Evolutionary conservation across 75 land plant genomes (phyloP).

Genomic region (Chamaecyparis obtusa): DNA sequence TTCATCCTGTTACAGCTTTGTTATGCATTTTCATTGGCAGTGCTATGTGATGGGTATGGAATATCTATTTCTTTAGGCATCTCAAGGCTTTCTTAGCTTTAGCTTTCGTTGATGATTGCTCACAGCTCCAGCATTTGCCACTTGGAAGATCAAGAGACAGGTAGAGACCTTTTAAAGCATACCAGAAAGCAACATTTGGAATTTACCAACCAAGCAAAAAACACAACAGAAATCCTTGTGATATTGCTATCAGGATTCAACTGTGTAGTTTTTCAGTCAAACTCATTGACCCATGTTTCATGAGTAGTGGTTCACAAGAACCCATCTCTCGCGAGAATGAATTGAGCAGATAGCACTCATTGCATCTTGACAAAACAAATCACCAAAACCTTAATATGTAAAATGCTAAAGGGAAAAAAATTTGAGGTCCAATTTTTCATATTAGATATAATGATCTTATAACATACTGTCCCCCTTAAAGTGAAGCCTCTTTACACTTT

Average conservation of each 20-base stretch:
- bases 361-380: neutral
- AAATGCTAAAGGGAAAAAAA: no score
- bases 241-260: no score
- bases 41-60: neutral
- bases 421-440: neutral
- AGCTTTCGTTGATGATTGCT: neutral
- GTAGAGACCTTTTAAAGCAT: neutral
- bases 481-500: neutral
- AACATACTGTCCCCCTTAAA: neutral
- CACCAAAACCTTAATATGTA: neutral
- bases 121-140: neutral
- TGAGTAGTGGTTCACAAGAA: no score
- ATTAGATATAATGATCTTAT: neutral
- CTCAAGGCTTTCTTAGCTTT: neutral
- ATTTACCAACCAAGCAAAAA: neutral
- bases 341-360: neutral
- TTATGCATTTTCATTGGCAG: neutral
- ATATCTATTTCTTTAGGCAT: neutral
- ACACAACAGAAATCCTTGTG: neutral
- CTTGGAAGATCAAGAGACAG: neutral
- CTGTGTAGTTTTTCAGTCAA: no score
- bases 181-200: neutral
- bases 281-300: no score
- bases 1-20: neutral
- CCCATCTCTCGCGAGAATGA: neutral